Conservation (phyloP, 108 stramenopile genomes). For the Chaetoceros tenuissimus region DNA sequence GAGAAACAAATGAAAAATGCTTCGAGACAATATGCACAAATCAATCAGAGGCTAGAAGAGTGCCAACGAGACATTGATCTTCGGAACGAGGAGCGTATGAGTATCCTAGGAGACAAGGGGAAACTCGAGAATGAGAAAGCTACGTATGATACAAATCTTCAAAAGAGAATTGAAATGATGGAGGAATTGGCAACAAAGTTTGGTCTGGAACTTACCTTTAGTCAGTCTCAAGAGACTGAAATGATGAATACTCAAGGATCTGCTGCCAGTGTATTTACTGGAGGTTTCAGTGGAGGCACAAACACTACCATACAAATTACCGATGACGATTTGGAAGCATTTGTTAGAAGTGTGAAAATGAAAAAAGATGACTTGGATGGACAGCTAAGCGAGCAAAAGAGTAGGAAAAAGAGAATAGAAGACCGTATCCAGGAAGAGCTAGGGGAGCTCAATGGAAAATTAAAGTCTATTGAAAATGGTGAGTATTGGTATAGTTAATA, state of each 20-base stretch:
- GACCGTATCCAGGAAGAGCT: constrained; percentile 51
- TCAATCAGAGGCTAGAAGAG: background rate
- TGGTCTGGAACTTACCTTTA: constrained; percentile 30
- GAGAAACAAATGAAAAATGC: background rate
- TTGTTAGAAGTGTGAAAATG: constrained; percentile 29
- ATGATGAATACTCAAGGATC: constrained; percentile 31
- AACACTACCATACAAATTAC: constrained; percentile 30
- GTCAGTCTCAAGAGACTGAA: constrained; percentile 39
- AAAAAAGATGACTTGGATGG: constrained; percentile 33
- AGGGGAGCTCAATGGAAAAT: constrained; percentile 43
- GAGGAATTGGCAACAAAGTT: constrained; percentile 44
- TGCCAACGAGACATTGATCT: background rate
- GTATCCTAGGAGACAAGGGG: constrained; percentile 32
- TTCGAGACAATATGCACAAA: background rate
- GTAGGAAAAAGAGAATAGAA: constrained; percentile 29
- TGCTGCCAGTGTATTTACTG: constrained; percentile 6
- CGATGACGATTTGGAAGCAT: constrained; percentile 56
- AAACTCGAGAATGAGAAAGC: constrained; percentile 52
- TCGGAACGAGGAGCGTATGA: constrained; percentile 15
- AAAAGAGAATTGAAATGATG: constrained; percentile 54
- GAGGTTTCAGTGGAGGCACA: constrained; percentile 10
- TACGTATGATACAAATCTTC: constrained; percentile 26
- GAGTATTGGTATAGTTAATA: constrained; percentile 1
- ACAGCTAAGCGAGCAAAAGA: constrained; percentile 26
- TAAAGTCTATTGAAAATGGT: constrained; percentile 41